Percentiles rank a stretch among this genome's conserved stretches.
These are phyloP conservation scores for Hemileia vastatrix DNA, from an alignment of 1,284 basidiomycete species.

Conservation along the genomic window DNA sequence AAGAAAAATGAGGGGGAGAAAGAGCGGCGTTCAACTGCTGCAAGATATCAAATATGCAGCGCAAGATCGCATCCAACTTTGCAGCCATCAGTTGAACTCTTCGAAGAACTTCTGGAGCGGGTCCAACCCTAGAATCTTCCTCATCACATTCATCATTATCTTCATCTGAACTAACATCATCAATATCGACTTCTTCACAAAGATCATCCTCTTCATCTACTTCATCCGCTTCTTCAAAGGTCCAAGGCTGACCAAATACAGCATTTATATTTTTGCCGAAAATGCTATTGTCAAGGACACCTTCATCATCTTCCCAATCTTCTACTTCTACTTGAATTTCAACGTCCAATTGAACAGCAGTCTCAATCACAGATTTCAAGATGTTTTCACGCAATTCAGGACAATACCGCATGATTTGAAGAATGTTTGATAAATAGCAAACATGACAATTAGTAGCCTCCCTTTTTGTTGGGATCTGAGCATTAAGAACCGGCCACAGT, in stretches of 20 bases:
- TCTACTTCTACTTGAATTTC: constrained; percentile 95
- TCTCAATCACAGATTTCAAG: constrained; percentile 72
- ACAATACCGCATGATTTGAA: constrained; percentile 77
- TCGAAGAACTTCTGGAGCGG: constrained; percentile 51
- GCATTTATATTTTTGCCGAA: constrained; percentile 29
- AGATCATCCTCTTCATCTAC: constrained; percentile 51
- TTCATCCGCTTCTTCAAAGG: constrained; percentile 45
- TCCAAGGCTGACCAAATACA: constrained; percentile 32
- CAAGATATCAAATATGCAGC: constrained; percentile 74
- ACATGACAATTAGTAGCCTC: constrained; percentile 70
- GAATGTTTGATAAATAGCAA: constrained; percentile 83
- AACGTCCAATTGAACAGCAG: constrained; percentile 90
- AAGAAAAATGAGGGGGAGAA: constrained; percentile 21
- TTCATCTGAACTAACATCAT: constrained; percentile 51
- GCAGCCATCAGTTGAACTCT: constrained; percentile 73
- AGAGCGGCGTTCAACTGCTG: constrained; percentile 44
- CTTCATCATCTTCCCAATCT: constrained; percentile 63
- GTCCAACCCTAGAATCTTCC: constrained; percentile 30
- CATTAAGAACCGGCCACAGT: constrained; percentile 70
- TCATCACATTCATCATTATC: constrained; percentile 50
- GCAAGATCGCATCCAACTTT: constrained; percentile 82
- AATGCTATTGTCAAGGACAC: constrained; percentile 37
- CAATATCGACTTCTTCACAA: constrained; percentile 50
- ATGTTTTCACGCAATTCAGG: constrained; percentile 78
- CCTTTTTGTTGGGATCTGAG: constrained; percentile 85